These are phyloP conservation scores for Elsinoe arachidis DNA, from an alignment of 2,329 filamentous ascomycete species.

Conservation along the genomic window DNA sequence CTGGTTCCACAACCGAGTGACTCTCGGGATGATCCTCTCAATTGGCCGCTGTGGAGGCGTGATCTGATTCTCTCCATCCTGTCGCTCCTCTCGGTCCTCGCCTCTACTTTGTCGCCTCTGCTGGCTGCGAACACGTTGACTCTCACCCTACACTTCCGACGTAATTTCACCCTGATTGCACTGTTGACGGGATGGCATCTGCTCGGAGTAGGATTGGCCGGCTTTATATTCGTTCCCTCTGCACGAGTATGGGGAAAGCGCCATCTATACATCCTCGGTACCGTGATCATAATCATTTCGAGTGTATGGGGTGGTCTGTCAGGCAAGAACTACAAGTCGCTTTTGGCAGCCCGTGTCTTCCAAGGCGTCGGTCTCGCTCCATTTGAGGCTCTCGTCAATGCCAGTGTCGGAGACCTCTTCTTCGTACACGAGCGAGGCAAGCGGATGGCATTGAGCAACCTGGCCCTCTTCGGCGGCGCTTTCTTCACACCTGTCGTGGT, in stretches of 20 bases:
- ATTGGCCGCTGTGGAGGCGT: constrained; percentile 80
- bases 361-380: constrained; percentile 82
- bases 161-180: constrained; percentile 65
- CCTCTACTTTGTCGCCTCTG: constrained; percentile 73
- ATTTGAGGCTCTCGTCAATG: constrained; percentile 84
- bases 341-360: constrained; percentile 70
- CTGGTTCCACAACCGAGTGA: constrained; percentile 85
- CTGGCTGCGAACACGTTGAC: constrained; percentile 82
- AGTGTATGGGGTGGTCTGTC: constrained; percentile 70
- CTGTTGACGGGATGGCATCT: constrained; percentile 82
- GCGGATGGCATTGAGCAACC: constrained; percentile 74
- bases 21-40: constrained; percentile 82
- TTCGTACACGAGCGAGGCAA: constrained; percentile 75
- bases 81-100: constrained; percentile 72
- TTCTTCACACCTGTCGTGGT: constrained; percentile 83
- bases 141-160: constrained; percentile 57
- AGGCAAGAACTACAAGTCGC: constrained; percentile 57
- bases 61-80: constrained; percentile 72
- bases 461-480: constrained; percentile 61
- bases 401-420: constrained; percentile 80
- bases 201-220: constrained; percentile 70
- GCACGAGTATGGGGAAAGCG: constrained; percentile 89
- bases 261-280: constrained; percentile 74
- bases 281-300: constrained; percentile 61
- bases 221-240: constrained; percentile 77